A percentile compares a stretch with the other conserved stretches of the same genome.
phyloP scores from a whole-genome alignment of 352 stramenopile genomes.

The Phytophthora hybrid region DNA sequence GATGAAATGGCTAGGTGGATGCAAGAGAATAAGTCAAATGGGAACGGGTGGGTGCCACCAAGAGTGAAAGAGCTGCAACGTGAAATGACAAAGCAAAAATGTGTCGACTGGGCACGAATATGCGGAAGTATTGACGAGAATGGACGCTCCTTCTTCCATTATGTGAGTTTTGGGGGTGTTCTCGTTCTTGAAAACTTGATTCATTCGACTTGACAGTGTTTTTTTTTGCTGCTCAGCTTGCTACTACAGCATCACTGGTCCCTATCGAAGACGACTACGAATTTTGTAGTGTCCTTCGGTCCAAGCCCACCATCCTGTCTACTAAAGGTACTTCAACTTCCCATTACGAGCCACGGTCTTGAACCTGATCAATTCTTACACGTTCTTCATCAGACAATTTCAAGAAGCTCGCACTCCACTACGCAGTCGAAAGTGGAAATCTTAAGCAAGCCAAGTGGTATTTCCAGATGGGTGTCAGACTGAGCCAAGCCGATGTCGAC shows the following conservation, averaged over 20 bases:
- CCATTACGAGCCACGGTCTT: background rate
- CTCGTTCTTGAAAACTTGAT: background rate
- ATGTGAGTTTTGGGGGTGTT: conserved; percentile 44
- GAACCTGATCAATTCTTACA: background rate
- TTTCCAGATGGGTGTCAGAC: conserved; percentile 41
- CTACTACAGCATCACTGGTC: conserved; percentile 19
- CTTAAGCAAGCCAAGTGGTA: conserved; percentile 45
- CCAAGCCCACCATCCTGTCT: conserved; percentile 31
- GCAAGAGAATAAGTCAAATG: conserved; percentile 10
- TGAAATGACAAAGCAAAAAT: conserved; percentile 30
- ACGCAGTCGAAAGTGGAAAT: conserved; percentile 56
- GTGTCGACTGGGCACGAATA: conserved; percentile 43
- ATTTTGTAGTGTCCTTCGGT: conserved; percentile 40
- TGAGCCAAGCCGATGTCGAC: conserved; percentile 48
- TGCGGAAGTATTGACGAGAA: conserved; percentile 47
- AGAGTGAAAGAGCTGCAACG: conserved; percentile 53
- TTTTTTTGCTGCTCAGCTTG: conserved; percentile 25
- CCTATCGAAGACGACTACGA: conserved; percentile 31
- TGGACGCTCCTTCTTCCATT: conserved; percentile 62
- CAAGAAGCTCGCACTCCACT: conserved; percentile 57
- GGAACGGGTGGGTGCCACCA: conserved; percentile 51
- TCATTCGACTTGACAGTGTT: background rate
- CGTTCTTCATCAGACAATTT: conserved; percentile 40
- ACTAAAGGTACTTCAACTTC: conserved; percentile 34
- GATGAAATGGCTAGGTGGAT: conserved; percentile 17